phyloP scores from a whole-genome alignment of 257 asterid genomes.

The Solanum phureja region DNA sequence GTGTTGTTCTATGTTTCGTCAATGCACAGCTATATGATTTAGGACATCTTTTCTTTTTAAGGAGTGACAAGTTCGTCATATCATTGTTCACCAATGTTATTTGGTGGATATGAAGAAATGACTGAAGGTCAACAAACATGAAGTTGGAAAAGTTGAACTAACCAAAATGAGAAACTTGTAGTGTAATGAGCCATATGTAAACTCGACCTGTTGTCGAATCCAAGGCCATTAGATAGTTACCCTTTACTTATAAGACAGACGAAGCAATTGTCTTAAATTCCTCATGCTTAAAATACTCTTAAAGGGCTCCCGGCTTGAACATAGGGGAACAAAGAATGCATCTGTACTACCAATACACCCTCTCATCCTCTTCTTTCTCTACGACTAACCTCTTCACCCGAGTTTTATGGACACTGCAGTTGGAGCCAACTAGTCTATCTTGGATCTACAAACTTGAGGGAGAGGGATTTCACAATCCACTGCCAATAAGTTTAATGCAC shows the following conservation, averaged over 20 bases:
- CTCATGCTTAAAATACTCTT: neutral
- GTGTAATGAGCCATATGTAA: neutral
- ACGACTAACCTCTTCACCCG: neutral
- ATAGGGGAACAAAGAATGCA: neutral
- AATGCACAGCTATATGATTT: neutral
- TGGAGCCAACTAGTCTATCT: neutral
- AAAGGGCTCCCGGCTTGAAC: neutral
- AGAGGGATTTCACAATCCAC: neutral
- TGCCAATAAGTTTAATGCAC: neutral
- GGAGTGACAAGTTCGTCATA: neutral
- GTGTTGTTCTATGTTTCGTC: neutral
- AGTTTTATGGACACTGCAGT: neutral
- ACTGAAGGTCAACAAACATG: neutral
- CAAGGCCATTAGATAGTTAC: neutral
- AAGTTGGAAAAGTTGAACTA: too few relatives aligned
- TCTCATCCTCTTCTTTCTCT: neutral
- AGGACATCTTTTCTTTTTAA: neutral
- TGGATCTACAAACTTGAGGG: neutral
- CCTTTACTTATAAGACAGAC: neutral
- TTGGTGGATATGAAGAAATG: neutral
- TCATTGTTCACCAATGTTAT: neutral
- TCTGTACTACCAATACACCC: neutral
- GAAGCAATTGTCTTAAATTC: neutral
- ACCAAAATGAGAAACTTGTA: neutral
- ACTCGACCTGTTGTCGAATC: neutral